Conservation (phyloP, 306 rosid species). For the Luffa aegyptiaca region DNA sequence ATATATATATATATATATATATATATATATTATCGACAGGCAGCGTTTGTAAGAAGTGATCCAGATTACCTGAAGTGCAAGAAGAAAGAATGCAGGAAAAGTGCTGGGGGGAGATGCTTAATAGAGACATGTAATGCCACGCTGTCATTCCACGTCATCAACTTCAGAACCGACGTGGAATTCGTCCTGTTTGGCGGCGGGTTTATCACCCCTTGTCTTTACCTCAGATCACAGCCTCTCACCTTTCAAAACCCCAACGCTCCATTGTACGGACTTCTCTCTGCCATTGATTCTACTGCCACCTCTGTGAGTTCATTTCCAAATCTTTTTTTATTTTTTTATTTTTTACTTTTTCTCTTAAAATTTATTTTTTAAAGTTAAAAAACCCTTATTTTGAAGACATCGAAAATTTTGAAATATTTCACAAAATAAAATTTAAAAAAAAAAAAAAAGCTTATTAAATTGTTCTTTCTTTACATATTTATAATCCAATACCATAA, state of each 20-base stretch:
- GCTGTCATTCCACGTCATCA: constrained; percentile 62
- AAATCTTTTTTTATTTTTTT: too few relatives aligned
- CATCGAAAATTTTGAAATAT: too few relatives aligned
- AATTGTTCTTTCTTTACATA: neutral
- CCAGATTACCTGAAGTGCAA: constrained; percentile 59
- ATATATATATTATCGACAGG: constrained; percentile 19
- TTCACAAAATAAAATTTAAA: too few relatives aligned
- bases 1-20: too few relatives aligned
- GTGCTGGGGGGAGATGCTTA: constrained; percentile 19
- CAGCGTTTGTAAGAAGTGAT: constrained; percentile 42
- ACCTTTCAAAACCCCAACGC: constrained; percentile 50
- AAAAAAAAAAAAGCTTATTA: too few relatives aligned
- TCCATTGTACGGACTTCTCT: constrained; percentile 64
- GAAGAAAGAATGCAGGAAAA: constrained; percentile 38
- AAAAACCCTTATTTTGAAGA: too few relatives aligned
- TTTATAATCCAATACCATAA: too few relatives aligned
- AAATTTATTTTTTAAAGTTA: too few relatives aligned
- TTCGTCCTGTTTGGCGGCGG: constrained; percentile 66
- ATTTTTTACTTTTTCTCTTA: too few relatives aligned
- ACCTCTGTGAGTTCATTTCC: constrained; percentile 33
- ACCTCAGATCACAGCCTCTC: constrained; percentile 30
- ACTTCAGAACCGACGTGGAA: constrained; percentile 74
- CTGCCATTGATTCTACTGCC: constrained; percentile 56
- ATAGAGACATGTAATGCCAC: constrained; percentile 47
- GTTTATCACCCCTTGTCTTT: constrained; percentile 46